Conservation (phyloP, 257 asterid species). For the Solanum clarkiae region DNA sequence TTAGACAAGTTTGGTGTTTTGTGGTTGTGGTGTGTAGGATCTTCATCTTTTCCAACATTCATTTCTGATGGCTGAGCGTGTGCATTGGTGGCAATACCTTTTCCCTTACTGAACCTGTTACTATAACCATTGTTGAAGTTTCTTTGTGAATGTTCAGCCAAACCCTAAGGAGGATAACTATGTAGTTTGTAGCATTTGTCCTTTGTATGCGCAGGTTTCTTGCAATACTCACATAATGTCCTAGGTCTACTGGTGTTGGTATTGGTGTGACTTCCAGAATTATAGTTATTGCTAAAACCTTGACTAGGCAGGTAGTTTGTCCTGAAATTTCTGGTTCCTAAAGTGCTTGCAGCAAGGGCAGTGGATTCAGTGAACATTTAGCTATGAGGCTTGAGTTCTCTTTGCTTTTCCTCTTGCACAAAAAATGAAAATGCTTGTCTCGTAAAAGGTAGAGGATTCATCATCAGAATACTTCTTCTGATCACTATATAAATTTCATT, state of each 20-base stretch:
- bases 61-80: too few species aligned
- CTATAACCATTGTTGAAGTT: not conserved
- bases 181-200: not conserved
- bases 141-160: not conserved
- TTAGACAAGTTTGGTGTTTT: not conserved
- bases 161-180: not conserved
- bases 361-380: accelerated
- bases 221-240: not conserved
- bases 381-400: not conserved
- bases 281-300: too few species aligned
- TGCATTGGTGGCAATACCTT: not conserved
- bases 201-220: too few species aligned
- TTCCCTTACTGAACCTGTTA: not conserved
- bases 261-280: not conserved
- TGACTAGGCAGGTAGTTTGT: too few species aligned
- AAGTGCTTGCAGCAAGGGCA: not conserved
- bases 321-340: not conserved
- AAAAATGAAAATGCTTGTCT: not conserved
- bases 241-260: not conserved
- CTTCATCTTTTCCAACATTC: too few species aligned
- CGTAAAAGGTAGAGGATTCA: not conserved
- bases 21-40: too few species aligned
- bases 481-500: not conserved
- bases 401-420: not conserved
- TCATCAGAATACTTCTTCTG: not conserved